Percentiles rank a stretch among this genome's conserved stretches.
Evolutionary conservation across 805 yeast genomes (phyloP).

Genomic region (Cyberlindnera sargentensis): DNA sequence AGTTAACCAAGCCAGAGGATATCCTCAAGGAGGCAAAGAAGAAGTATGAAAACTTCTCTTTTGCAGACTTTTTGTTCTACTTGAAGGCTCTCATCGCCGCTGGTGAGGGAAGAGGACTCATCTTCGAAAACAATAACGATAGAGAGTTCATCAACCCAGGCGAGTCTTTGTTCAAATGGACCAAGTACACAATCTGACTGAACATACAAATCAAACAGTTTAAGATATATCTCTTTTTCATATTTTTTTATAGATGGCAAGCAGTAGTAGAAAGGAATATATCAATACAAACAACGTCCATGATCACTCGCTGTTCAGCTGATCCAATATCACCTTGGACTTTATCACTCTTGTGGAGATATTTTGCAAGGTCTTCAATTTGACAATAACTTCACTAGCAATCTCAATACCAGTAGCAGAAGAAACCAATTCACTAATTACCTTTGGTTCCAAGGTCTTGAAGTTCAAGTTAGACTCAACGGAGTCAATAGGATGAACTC

Average conservation of each 20-base stretch:
- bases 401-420: constrained; percentile 30
- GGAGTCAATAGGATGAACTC: constrained; percentile 13
- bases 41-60: constrained; percentile 25
- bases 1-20: constrained; percentile 27
- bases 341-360: constrained; percentile 17
- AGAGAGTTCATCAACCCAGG: constrained; percentile 40
- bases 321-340: constrained; percentile 20
- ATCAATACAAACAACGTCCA: too few species aligned
- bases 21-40: constrained; percentile 27
- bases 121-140: constrained; percentile 24
- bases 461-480: constrained; percentile 20
- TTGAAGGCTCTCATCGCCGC: constrained; percentile 29
- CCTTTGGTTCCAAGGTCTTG: constrained; percentile 16
- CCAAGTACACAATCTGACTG: constrained; percentile 19
- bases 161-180: constrained; percentile 39
- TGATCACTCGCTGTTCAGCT: constrained; percentile 10
- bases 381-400: constrained; percentile 23
- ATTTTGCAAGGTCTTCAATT: constrained; percentile 15
- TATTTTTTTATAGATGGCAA: background rate
- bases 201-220: background rate
- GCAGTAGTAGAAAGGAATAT: too few species aligned
- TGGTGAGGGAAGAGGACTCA: constrained; percentile 37
- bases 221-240: background rate
- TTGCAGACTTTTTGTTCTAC: constrained; percentile 31
- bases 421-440: constrained; percentile 25